These are phyloP conservation scores for Mycocalia duriaeana DNA, from an alignment of 1,284 basidiomycete genomes.

Conservation along the genomic window DNA sequence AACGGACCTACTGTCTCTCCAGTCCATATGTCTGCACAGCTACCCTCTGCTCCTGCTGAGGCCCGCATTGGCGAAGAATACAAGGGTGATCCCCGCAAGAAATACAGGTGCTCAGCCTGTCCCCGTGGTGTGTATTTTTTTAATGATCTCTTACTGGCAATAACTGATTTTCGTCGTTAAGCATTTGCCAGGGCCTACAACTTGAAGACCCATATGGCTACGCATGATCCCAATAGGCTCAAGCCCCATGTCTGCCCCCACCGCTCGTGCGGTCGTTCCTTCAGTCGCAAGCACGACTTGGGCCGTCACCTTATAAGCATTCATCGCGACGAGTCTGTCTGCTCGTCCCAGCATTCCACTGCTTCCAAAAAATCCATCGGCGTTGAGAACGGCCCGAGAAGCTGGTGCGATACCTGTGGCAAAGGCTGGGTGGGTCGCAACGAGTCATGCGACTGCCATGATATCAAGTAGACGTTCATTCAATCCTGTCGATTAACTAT, in stretches of 20 bases:
- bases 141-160: conserved; percentile 2
- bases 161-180: conserved; percentile 20
- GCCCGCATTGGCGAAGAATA: conserved; percentile 39
- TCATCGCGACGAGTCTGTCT: conserved; percentile 63
- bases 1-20: conserved; percentile 50
- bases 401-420: conserved; percentile 74
- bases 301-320: conserved; percentile 83
- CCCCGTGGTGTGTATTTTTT: conserved; percentile 51
- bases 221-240: conserved; percentile 81
- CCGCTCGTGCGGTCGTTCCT: conserved; percentile 76
- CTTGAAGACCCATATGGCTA: conserved; percentile 85
- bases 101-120: conserved; percentile 69
- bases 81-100: conserved; percentile 64
- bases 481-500: conserved; percentile 5
- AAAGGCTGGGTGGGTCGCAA: conserved; percentile 60
- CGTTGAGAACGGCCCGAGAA: conserved; percentile 53
- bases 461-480: conserved; percentile 51
- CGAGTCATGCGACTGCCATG: conserved; percentile 57
- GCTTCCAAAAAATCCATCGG: conserved; percentile 49
- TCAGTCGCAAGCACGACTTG: conserved; percentile 86
- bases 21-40: conserved; percentile 45
- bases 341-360: conserved; percentile 33
- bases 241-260: conserved; percentile 85
- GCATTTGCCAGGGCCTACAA: conserved; percentile 90
- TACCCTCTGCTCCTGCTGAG: conserved; percentile 41